Evolutionary conservation across 306 rosid species (phyloP), one percentile per base, ranked within the genome.

Genomic region (Quercus parvula): DNA sequence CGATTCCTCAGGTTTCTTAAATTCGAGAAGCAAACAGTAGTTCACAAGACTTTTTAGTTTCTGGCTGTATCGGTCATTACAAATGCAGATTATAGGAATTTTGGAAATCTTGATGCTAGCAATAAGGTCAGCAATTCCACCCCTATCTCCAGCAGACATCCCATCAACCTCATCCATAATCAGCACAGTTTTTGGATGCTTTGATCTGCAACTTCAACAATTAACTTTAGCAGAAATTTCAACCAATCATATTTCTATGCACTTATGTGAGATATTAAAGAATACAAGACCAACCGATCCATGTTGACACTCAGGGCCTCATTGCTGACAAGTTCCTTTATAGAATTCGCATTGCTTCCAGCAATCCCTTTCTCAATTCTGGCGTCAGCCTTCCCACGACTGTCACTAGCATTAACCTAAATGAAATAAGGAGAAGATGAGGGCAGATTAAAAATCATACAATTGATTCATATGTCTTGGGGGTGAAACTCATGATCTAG

Each of bases 101-200:
- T 93, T 93, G 35, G 98, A 93, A 57, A 79, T 93, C 84, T 95
- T 95, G 84, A 95, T 95, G 87, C 92, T 91, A 27, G 93, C 91
- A 87, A 95, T 92, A 74, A 95, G 97, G 87, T 93, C 98, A 83
- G 99, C 93, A 81, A 95, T 75, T 74, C 99, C 99, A 78, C 99
- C 99, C 85, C 99, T 85, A 85, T 95, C 99, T 83, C 99, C 99
- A 83, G 99, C 99, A 77, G 99, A 95, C 99, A 95, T 93, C 85
- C 99, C 99, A 85, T 95, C 98, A 77, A 95, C 99, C 80, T 95
- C 99, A 56, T 95, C 99, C 99, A 95, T 95, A 81, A 95, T 91
- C 72, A 95, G 93, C 80, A 95, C 99, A 72, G 94, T 84, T 89
- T 90, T 93, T 54, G 88, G 80, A 67, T 38, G 90, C 85, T 87